Conservation (phyloP, 106 monocot genomes). For the Dendrobium officinale region DNA sequence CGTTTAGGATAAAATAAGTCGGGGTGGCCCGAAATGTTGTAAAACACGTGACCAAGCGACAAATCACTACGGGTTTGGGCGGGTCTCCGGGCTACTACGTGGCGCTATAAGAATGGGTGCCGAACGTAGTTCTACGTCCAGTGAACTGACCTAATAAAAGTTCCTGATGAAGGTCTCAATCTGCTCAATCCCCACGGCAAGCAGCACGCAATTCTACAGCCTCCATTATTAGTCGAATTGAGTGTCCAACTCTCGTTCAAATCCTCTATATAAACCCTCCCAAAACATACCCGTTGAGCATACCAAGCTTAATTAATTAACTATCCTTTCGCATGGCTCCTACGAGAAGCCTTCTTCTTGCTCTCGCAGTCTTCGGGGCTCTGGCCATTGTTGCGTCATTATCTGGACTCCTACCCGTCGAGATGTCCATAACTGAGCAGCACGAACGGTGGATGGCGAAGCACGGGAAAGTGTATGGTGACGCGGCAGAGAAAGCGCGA, state of each 20-base stretch:
- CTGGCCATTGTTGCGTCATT: not conserved
- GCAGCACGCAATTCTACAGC: not conserved
- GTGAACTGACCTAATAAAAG: too few species aligned
- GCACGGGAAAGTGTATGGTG: not conserved
- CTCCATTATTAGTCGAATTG: not conserved
- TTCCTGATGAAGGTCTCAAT: not conserved
- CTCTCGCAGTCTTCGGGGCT: not conserved
- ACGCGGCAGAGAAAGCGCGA: slow-evolving; percentile 1
- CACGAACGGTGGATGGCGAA: slow-evolving; percentile 4
- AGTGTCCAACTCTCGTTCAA: not conserved
- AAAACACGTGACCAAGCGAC: too few species aligned
- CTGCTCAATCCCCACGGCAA: not conserved
- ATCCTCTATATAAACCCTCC: not conserved
- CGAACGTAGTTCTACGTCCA: too few species aligned
- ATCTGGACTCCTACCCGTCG: not conserved
- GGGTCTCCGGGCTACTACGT: too few species aligned
- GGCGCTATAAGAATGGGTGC: too few species aligned
- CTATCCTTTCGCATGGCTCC: not conserved
- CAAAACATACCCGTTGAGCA: not conserved
- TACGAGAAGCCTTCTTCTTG: not conserved
- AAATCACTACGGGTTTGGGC: too few species aligned
- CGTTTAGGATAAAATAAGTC: too few species aligned
- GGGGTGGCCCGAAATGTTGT: too few species aligned
- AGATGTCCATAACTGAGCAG: slow-evolving; percentile 7
- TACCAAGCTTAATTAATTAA: not conserved